Evolutionary conservation across 2,329 filamentous ascomycete genomes (phyloP).

Genomic region (Penicillium vulpinum): DNA sequence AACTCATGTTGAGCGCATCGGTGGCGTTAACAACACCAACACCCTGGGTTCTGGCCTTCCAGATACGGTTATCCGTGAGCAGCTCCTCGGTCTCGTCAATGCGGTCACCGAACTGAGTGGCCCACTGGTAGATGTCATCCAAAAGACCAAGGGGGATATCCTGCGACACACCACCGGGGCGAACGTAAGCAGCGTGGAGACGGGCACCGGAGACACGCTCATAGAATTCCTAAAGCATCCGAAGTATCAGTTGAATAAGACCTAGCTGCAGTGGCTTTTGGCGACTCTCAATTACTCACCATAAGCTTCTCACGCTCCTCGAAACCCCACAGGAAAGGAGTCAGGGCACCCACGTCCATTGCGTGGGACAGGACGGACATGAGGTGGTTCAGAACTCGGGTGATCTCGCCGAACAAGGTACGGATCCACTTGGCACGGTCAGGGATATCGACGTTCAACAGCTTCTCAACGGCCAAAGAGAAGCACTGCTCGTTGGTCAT

Average conservation of each 20-base stretch:
- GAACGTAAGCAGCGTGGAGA: slow-evolving; percentile 94
- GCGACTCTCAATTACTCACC: slow-evolving; percentile 58
- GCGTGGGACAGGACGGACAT: slow-evolving; percentile 97
- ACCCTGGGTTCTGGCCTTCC: slow-evolving; percentile 89
- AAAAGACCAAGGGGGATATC: slow-evolving; percentile 91
- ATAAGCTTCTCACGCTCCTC: slow-evolving; percentile 99
- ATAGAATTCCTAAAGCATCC: slow-evolving; percentile 81
- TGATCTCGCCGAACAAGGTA: slow-evolving; percentile 93
- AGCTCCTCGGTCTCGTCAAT: slow-evolving; percentile 99
- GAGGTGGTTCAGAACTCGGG: slow-evolving; percentile 89
- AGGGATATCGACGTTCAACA: slow-evolving; percentile 94
- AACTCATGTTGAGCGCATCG: slow-evolving; percentile 95
- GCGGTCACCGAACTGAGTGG: slow-evolving; percentile 96
- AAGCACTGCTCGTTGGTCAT: slow-evolving; percentile 99
- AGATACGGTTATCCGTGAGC: slow-evolving; percentile 98
- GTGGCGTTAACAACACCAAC: slow-evolving; percentile 87
- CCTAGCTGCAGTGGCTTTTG: neutral
- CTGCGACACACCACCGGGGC: slow-evolving; percentile 93
- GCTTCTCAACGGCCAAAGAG: slow-evolving; percentile 92
- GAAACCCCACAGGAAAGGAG: slow-evolving; percentile 98
- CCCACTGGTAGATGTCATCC: slow-evolving; percentile 99
- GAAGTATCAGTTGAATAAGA: slow-evolving; percentile 17
- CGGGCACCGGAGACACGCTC: slow-evolving; percentile 98
- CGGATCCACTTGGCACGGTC: slow-evolving; percentile 96
- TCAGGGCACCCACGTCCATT: slow-evolving; percentile 98